phyloP scores from a whole-genome alignment of 2,329 filamentous ascomycete genomes.

The Penicillium sp. region DNA sequence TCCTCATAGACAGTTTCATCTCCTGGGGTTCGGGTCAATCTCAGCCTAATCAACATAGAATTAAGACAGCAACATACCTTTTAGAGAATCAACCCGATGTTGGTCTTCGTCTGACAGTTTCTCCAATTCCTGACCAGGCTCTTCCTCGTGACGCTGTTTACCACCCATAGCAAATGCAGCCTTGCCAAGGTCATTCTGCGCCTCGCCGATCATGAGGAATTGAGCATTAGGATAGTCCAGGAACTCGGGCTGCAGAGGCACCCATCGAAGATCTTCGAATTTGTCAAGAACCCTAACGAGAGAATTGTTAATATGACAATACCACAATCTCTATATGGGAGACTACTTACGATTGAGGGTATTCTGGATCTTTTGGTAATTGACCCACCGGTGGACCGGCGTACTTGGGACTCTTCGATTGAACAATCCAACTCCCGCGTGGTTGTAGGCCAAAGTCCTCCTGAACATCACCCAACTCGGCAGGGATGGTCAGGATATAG shows the following conservation, averaged over 20 bases:
- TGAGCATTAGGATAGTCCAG: conserved; percentile 74
- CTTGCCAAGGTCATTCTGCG: conserved; percentile 36
- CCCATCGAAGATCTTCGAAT: conserved; percentile 73
- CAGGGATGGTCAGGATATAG: conserved; percentile 75
- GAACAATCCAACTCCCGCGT: conserved; percentile 75
- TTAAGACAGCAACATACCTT: conserved; percentile 42
- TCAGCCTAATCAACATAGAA: not conserved
- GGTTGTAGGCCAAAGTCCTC: conserved; percentile 68
- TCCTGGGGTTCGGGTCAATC: conserved; percentile 37
- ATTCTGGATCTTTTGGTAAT: conserved; percentile 66
- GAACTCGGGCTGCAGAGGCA: conserved; percentile 69
- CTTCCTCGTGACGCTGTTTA: conserved; percentile 59
- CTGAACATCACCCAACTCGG: conserved; percentile 69
- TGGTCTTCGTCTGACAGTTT: conserved; percentile 74
- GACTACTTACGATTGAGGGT: conserved; percentile 62
- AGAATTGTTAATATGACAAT: not conserved
- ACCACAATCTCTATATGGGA: not conserved
- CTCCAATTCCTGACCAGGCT: conserved; percentile 69
- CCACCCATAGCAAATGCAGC: conserved; percentile 36
- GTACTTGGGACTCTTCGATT: conserved; percentile 74
- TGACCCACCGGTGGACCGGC: conserved; percentile 63
- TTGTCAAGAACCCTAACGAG: conserved; percentile 62
- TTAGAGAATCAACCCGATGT: conserved; percentile 61
- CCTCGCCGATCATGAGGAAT: conserved; percentile 71
- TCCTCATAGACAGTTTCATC: conserved; percentile 63